phyloP scores from a whole-genome alignment of 2,329 filamentous ascomycete species.

The Zasmidium citrigriseum region DNA sequence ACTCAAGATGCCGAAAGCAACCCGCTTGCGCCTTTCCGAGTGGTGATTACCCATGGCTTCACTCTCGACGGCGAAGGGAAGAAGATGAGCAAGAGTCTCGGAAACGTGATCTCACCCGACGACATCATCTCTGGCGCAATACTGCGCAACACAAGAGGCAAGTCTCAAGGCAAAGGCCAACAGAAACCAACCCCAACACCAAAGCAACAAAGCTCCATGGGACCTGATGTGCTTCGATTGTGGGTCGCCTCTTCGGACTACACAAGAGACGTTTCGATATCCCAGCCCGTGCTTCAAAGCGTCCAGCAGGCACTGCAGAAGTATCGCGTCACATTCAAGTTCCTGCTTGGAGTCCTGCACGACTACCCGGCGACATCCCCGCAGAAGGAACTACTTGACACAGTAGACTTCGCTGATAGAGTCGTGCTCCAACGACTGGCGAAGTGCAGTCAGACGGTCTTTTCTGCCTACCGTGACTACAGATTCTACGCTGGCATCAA shows the following conservation, averaged over 20 bases:
- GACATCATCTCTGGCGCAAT: constrained; percentile 85
- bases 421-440: constrained; percentile 76
- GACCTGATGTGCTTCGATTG: constrained; percentile 81
- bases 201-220: constrained; percentile 51
- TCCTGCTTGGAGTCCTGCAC: constrained; percentile 71
- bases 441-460: constrained; percentile 65
- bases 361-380: constrained; percentile 39
- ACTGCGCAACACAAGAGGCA: constrained; percentile 58
- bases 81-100: constrained; percentile 98
- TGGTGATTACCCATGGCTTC: constrained; percentile 93
- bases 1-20: constrained; percentile 49
- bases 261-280: constrained; percentile 81
- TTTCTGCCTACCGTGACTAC: constrained; percentile 65
- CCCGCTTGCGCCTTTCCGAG: constrained; percentile 72
- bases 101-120: constrained; percentile 78
- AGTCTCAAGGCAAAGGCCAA: constrained; percentile 45
- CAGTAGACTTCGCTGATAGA: constrained; percentile 54
- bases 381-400: constrained; percentile 10
- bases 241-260: constrained; percentile 95
- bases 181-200: constrained; percentile 28
- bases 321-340: constrained; percentile 86
- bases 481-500: constrained; percentile 81
- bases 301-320: constrained; percentile 79
- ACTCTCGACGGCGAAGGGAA: constrained; percentile 85
- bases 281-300: constrained; percentile 72